A percentile compares a stretch with the other conserved stretches of the same genome.
Conservation (phyloP, 108 stramenopile genomes). For the Pseudonitzschia multiseries region DNA sequence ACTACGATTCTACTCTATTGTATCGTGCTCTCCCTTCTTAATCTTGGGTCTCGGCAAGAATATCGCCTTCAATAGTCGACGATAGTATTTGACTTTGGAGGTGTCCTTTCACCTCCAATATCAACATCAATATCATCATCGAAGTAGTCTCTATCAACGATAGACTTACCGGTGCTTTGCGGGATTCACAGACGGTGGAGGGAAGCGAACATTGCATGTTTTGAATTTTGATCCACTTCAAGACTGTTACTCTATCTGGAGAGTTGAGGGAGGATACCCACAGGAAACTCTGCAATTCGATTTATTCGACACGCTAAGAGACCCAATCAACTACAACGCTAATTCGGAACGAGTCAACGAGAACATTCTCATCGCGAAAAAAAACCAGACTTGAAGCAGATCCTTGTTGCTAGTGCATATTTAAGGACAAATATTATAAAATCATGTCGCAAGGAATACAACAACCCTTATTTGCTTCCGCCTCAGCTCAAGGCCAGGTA, state of each 20-base stretch:
- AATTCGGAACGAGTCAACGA: too few species aligned
- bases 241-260: not conserved
- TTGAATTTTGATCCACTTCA: not conserved
- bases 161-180: not conserved
- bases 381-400: not conserved
- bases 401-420: too few species aligned
- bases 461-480: slow-evolving; percentile 38
- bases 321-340: too few species aligned
- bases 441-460: slow-evolving; percentile 36
- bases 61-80: not conserved
- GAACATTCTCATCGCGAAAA: not conserved
- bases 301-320: too few species aligned
- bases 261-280: not conserved
- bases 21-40: not conserved
- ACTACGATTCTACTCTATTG: not conserved
- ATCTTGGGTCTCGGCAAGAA: not conserved
- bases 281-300: too few species aligned
- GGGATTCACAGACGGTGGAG: not conserved
- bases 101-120: not conserved
- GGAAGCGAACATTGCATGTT: not conserved
- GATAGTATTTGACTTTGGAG: not conserved
- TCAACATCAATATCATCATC: not conserved
- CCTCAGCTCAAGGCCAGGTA: slow-evolving; percentile 29
- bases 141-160: not conserved
- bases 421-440: not conserved